Evolutionary conservation across 768 basidiomycete species (phyloP), one percentile per base, ranked within the genome.

Genomic region (Cyclocybe aegerita): DNA sequence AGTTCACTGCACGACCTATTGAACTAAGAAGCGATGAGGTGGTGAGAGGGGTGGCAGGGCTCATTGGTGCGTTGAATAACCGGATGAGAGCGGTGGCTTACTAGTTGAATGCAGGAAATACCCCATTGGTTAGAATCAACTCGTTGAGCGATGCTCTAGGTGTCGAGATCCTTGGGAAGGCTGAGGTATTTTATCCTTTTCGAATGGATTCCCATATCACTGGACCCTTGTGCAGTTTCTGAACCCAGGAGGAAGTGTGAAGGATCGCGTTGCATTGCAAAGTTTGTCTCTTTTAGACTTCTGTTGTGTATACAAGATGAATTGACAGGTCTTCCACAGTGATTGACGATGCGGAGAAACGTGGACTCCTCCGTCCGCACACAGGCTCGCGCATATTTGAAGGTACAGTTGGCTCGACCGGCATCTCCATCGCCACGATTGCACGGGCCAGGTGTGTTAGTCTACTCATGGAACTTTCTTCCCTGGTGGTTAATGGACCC

Each of bases 221-320:
- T 23, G 48, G 32, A 40, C 40, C 86, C 90, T 83, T 60, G 63
- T 93, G 38, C 34, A 98, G 93, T 99, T 87, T 64, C 65, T 98
- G 52, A 99, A 99, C 68, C 96, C 97, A 1, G 96, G 96, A 17
- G 97, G 97, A 36, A 98, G 95, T 47, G 90, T 98, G 43, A 99
- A 99, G 67, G 97, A 99, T 67, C 83, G 97, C 30, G 96, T 98
- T n/a, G 96, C 95, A 0, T 66, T 98, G 52, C 81, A 85, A 66
- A 92, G 95, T 97, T 61, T 52, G 82, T 52, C 30, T 14, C 15
- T 54, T 48, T 17, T 16, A 9, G n/a, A 1, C 42, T 42, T 31
- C 36, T 40, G 50, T 9, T 42, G 38, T 4, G 31, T 16, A 32
- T 5, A 16, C n/a, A 17, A 6, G 11, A 48, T 40, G 7, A 16